Conservation (phyloP, 2,329 filamentous ascomycete species). For the Reticulascus tulasneorum region DNA sequence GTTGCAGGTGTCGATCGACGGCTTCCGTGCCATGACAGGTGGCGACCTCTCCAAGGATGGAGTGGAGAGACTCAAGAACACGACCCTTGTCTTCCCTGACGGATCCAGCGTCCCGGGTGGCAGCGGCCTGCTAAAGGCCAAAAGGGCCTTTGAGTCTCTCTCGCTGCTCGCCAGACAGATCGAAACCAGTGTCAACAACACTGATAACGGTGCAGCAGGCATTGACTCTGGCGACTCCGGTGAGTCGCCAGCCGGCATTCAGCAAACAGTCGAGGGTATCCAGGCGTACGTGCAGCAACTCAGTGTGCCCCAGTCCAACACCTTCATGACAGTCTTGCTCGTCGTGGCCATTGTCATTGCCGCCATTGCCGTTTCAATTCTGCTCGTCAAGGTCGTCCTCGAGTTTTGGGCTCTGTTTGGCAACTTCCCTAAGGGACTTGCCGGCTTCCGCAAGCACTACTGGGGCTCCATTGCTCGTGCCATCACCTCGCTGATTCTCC, state of each 20-base stretch:
- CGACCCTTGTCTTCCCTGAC: slow-evolving; percentile 68
- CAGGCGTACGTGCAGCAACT: slow-evolving; percentile 80
- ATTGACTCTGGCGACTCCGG: slow-evolving; percentile 10
- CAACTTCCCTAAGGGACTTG: slow-evolving; percentile 73
- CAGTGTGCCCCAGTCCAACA: slow-evolving; percentile 80
- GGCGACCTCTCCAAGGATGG: slow-evolving; percentile 82
- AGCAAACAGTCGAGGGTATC: slow-evolving; percentile 64
- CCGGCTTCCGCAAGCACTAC: slow-evolving; percentile 90
- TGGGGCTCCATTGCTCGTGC: slow-evolving; percentile 89
- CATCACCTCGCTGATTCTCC: slow-evolving; percentile 82
- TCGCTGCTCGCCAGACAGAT: slow-evolving; percentile 51
- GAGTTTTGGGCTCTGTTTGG: slow-evolving; percentile 90
- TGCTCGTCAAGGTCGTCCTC: slow-evolving; percentile 86
- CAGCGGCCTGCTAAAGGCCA: slow-evolving; percentile 12
- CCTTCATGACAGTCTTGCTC: slow-evolving; percentile 92
- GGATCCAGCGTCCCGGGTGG: slow-evolving; percentile 43
- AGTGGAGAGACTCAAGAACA: slow-evolving; percentile 68
- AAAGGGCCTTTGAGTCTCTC: slow-evolving; percentile 47
- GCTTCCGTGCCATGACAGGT: slow-evolving; percentile 74
- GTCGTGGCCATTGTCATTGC: slow-evolving; percentile 85
- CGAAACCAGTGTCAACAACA: slow-evolving; percentile 40
- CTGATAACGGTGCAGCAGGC: slow-evolving; percentile 20
- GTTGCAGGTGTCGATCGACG: slow-evolving; percentile 79
- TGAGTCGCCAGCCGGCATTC: slow-evolving; percentile 21
- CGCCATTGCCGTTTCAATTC: slow-evolving; percentile 76